Conservation (phyloP, 2,329 filamentous ascomycete genomes). For the Nemania sp. region DNA sequence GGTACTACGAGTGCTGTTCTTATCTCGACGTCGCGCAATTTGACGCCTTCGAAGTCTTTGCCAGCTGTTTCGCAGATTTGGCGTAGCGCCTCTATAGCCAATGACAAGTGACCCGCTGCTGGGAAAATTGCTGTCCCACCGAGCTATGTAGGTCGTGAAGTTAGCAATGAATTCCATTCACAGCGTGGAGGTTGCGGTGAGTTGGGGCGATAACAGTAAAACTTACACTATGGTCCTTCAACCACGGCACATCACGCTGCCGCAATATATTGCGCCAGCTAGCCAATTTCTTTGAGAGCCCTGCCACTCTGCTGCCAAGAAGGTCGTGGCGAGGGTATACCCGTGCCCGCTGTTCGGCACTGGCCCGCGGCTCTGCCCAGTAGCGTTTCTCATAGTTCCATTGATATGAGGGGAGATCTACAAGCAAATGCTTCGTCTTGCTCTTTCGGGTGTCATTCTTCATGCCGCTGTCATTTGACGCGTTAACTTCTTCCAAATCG, state of each 20-base stretch:
- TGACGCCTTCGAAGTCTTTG: constrained; percentile 34
- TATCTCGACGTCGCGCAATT: constrained; percentile 49
- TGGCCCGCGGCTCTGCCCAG: constrained; percentile 47
- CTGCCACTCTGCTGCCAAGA: constrained; percentile 40
- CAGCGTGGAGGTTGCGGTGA: constrained; percentile 31
- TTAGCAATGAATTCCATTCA: constrained; percentile 40
- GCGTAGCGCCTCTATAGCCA: constrained; percentile 38
- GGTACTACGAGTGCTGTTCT: constrained; percentile 49
- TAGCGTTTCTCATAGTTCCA: constrained; percentile 45
- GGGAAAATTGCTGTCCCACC: constrained; percentile 40
- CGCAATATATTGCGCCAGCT: constrained; percentile 45
- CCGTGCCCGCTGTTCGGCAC: constrained; percentile 43
- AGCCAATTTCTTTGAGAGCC: constrained; percentile 28
- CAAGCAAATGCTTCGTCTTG: constrained; percentile 39
- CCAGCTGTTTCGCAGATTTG: constrained; percentile 40
- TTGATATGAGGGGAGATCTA: constrained; percentile 50
- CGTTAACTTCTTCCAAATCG: constrained; percentile 45
- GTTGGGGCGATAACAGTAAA: background rate
- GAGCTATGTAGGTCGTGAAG: constrained; percentile 26
- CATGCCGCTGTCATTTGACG: constrained; percentile 16
- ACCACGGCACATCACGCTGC: constrained; percentile 39
- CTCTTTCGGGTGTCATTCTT: constrained; percentile 31
- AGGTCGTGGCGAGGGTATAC: constrained; percentile 47
- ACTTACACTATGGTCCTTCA: constrained; percentile 38
- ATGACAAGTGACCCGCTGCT: constrained; percentile 38